phyloP scores from a whole-genome alignment of 345 rosid species.

The Corchorus capsularis region DNA sequence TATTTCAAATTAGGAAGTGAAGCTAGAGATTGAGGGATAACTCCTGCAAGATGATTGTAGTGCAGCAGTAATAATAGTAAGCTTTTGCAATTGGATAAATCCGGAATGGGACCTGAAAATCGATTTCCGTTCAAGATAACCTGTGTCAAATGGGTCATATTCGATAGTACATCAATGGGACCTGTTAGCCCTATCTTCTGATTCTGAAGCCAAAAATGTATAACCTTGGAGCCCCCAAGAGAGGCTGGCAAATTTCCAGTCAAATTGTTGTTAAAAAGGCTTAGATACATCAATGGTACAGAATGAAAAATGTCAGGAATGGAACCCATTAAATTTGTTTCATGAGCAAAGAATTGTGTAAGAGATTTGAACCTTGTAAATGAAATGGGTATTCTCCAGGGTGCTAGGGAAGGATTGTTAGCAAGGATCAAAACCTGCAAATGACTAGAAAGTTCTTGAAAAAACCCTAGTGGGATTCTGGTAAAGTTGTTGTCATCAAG shows the following conservation, averaged over 20 bases:
- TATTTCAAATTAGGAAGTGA: constrained; percentile 24
- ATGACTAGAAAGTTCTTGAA: constrained; percentile 33
- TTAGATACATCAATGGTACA: constrained; percentile 28
- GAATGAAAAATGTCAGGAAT: constrained; percentile 46
- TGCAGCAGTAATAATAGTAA: constrained; percentile 44
- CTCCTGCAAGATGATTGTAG: constrained; percentile 50
- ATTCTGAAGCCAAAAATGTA: constrained; percentile 38
- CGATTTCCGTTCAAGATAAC: constrained; percentile 43
- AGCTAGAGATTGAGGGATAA: constrained; percentile 37
- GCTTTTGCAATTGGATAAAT: constrained; percentile 37
- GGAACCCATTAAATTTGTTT: constrained; percentile 28
- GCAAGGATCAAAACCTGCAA: constrained; percentile 35
- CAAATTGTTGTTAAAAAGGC: constrained; percentile 45
- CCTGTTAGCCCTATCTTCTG: constrained; percentile 45
- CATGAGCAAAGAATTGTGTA: constrained; percentile 14
- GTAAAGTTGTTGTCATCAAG: constrained; percentile 42
- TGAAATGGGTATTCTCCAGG: constrained; percentile 47
- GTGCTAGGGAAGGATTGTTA: constrained; percentile 23
- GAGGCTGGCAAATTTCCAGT: constrained; percentile 46
- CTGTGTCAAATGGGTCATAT: constrained; percentile 35
- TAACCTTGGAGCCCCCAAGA: constrained; percentile 35
- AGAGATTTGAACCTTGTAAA: constrained; percentile 27
- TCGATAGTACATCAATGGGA: constrained; percentile 36
- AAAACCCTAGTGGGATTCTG: constrained; percentile 23
- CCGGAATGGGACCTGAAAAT: constrained; percentile 53